Evolutionary conservation across 2,329 filamentous ascomycete genomes (phyloP), one percentile per base, ranked within the genome.

Genomic region (Colletotrichum sp.): DNA sequence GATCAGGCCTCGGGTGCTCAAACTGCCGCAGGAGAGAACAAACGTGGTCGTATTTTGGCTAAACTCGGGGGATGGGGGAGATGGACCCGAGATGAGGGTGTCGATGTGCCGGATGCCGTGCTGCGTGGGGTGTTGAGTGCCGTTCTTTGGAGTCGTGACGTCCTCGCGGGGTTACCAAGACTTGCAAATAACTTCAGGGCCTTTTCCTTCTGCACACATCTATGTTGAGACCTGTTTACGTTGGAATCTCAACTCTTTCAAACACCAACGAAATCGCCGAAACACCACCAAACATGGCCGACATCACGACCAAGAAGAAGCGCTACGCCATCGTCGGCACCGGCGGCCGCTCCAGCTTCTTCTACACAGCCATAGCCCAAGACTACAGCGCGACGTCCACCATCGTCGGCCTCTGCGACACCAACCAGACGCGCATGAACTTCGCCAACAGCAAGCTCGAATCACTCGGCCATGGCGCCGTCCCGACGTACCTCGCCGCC

Each of bases 281-380:
- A 3, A 16, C 10, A 34, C 8, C 58, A 22, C 18, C 18, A 6
- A 43, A 32, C 8, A 64, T 64, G 61, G 34, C 32, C 34, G 61
- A 43, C n/a, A 6, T 62, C 58, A 43, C 61, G 8, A 66, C 28
- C 22, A 66, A 56, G 30, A 84, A 78, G 76, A 89, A 87, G 77
- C 82, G 85, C 55, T 91, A 92, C 77, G 90, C 89, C 79, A 82
- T 91, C 32, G 86, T 92, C n/a, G 91, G 91, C 79, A 89, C 89
- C 2, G 91, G 91, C 22, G 89, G 89, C 18, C 88, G 91, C 16
- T 88, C 90, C n/a, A 87, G 86, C 70, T 91, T 92, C 85, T 92
- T 90, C 83, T 92, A 92, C 84, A 88, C 87, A 1, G 89, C 90
- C 60, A 91, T 92, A 72, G 88, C 87, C 12, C 84, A 83, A 34